A percentile compares a stretch with the other conserved stretches of the same genome.
Conservation (phyloP, 257 asterid species). For the Nicotiana tomentosiformis region DNA sequence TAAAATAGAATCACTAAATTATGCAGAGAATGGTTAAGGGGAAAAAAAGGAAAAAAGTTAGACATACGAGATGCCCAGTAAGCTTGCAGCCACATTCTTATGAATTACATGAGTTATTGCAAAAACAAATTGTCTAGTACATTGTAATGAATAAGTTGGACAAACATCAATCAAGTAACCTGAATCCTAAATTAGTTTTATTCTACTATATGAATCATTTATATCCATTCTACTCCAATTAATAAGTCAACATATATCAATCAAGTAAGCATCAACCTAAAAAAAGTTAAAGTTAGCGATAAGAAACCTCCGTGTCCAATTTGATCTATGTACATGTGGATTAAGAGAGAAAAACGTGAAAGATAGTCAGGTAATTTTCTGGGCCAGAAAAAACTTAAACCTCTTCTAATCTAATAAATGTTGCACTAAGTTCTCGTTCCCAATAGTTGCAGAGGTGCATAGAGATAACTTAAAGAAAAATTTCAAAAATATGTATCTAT, state of each 20-base stretch:
- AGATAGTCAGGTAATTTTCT: not conserved
- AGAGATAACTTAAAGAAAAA: not conserved
- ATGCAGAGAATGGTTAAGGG: not conserved
- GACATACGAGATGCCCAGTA: not conserved
- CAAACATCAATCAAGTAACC: not conserved
- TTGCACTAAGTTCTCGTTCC: not conserved
- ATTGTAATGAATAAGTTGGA: not conserved
- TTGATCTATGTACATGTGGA: not conserved
- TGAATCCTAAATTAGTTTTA: not conserved
- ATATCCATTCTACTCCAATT: not conserved
- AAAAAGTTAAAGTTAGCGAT: not conserved
- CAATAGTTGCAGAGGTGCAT: not conserved
- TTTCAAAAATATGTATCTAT: not conserved
- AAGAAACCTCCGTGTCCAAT: not conserved
- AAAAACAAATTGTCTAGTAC: not conserved
- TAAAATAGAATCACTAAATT: not conserved
- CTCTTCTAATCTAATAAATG: not conserved
- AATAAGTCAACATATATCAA: not conserved
- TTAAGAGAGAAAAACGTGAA: not conserved
- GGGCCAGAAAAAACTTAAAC: not conserved
- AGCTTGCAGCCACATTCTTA: not conserved
- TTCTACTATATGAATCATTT: not conserved
- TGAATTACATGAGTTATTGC: not conserved
- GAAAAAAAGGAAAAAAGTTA: not conserved
- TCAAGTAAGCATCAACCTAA: not conserved